Conservation (phyloP, 2,329 filamentous ascomycete genomes). For the Xylariaceae sp. region DNA sequence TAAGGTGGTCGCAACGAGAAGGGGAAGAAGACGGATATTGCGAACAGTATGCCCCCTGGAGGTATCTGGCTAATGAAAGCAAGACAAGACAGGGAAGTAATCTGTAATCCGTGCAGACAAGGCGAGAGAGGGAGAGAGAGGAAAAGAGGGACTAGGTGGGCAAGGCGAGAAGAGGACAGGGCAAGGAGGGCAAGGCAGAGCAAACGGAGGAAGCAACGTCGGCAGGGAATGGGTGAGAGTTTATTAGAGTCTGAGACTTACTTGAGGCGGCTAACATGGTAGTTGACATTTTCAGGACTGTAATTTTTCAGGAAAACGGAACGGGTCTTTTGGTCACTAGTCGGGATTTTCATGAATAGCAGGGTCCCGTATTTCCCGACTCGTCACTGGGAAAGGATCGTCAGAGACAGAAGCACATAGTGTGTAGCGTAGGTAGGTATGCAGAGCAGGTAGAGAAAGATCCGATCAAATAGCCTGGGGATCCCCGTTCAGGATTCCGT, state of each 20-base stretch:
- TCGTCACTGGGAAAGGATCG: slow-evolving; percentile 2
- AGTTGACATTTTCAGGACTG: slow-evolving; percentile 10
- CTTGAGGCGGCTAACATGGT: slow-evolving; percentile 9
- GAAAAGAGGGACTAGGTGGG: neutral
- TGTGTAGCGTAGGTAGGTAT: neutral
- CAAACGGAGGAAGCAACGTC: neutral
- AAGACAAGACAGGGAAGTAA: neutral
- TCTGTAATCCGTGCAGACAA: neutral
- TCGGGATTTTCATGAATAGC: slow-evolving; percentile 3
- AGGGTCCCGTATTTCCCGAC: slow-evolving; percentile 1
- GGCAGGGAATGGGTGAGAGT: neutral
- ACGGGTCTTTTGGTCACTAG: slow-evolving; percentile 6
- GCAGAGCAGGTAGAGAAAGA: neutral
- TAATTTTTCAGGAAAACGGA: neutral
- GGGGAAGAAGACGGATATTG: neutral
- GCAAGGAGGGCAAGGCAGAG: neutral
- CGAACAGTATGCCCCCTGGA: neutral
- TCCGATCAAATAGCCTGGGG: slow-evolving; percentile 7
- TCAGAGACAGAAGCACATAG: slow-evolving; percentile 10
- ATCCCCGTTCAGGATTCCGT: slow-evolving; percentile 11
- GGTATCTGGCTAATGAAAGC: neutral
- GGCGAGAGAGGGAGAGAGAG: neutral
- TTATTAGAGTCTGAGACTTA: slow-evolving; percentile 14
- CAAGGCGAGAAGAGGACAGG: neutral
- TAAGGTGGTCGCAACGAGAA: neutral